phyloP scores from a whole-genome alignment of 345 rosid genomes.

The Stellera chamaejasme region DNA sequence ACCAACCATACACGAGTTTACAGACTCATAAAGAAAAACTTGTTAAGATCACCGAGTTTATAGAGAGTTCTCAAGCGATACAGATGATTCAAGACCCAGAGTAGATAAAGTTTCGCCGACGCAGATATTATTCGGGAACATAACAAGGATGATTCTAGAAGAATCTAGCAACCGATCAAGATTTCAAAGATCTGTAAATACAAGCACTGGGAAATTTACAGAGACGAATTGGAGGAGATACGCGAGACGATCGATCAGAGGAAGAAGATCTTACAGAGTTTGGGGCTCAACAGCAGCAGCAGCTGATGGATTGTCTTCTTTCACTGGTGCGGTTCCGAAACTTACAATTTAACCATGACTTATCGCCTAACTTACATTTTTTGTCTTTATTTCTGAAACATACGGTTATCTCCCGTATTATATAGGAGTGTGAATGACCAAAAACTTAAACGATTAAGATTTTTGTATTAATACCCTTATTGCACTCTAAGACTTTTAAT shows the following conservation, averaged over 20 bases:
- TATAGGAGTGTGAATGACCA: too few species aligned
- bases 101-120: neutral
- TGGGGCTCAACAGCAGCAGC: too few species aligned
- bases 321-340: too few species aligned
- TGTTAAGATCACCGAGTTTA: neutral
- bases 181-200: conserved; percentile 5
- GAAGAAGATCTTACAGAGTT: too few species aligned
- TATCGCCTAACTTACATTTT: too few species aligned
- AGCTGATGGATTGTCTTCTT: too few species aligned
- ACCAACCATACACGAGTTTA: neutral
- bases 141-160: neutral
- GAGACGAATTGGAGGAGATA: neutral
- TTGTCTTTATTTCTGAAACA: too few species aligned
- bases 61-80: neutral
- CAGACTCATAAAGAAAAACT: neutral
- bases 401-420: too few species aligned
- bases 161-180: neutral
- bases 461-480: too few species aligned
- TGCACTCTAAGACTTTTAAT: too few species aligned
- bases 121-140: neutral
- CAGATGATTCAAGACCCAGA: neutral
- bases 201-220: neutral
- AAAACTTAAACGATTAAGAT: too few species aligned
- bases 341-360: too few species aligned
- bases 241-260: neutral